Evolutionary conservation across 306 rosid species (phyloP), one percentile per base, ranked within the genome.

Genomic region (Lotus japonicus): DNA sequence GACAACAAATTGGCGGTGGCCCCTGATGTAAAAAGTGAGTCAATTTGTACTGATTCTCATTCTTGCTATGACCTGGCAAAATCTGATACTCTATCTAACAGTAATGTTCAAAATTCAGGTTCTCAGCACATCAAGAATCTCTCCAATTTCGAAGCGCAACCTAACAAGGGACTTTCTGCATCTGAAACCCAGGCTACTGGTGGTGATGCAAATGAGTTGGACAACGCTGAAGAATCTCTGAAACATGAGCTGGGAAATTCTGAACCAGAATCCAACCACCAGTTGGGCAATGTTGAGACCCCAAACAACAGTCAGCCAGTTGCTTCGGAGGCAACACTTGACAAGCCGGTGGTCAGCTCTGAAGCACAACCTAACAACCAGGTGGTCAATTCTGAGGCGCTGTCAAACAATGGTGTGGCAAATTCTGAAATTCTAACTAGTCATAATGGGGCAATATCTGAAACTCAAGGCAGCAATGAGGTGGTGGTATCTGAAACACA

Each of bases 1-100:
- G 84, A 77, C 42, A 86, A 65, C 54, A 83, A 67, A 70, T 63
- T 74, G 66, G 65, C 31, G 12, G 65, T 21, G 8, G 48, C 53
- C 23, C 52, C 46, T 41, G 65, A 57, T 21, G 12, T 18, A 45
- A 74, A 74, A 54, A 45, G 15, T 39, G 73, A 55, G 7, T 10
- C 68, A 17, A 58, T 14, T 33, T 48, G 60, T 35, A 11, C 17
- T 43, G 77, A 59, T 58, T 11, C 66, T 58, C 74, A 43, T 11
- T 41, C 74, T 57, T 42, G 18, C 66, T 64, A 48, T 33, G 70
- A 63, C 56, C 35, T 48, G 14, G 58, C 49, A 8, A 39, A 59
- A 16, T 73, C 77, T 18, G 64, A 68, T 46, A 23, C 67, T n/a
- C 3, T 11, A 53, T 21, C 79, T 48, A 50, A 54, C 53, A 48